Conservation (phyloP, 345 rosid species). For the Populus pruinosa region DNA sequence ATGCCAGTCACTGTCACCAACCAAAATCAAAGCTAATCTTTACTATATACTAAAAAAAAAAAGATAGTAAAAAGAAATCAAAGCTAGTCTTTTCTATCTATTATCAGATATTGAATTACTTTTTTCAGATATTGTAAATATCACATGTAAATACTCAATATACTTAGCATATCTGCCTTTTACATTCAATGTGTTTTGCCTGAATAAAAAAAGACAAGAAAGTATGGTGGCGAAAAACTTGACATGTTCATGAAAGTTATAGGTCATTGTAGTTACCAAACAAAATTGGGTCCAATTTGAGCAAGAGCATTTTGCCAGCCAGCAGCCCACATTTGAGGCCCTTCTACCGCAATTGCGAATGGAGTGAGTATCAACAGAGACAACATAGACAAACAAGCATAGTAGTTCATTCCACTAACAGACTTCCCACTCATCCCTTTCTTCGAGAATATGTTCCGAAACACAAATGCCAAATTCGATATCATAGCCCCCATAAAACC, state of each 20-base stretch:
- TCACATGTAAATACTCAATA: background rate
- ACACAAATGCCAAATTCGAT: slow-evolving; percentile 89
- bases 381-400: slow-evolving; percentile 83
- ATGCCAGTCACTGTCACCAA: background rate
- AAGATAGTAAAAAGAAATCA: background rate
- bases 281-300: slow-evolving; percentile 76
- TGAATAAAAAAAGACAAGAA: background rate
- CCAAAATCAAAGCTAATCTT: background rate
- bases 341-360: slow-evolving; percentile 91
- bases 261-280: slow-evolving; percentile 50
- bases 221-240: background rate
- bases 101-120: too few relatives aligned
- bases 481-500: slow-evolving; percentile 99
- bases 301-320: slow-evolving; percentile 81
- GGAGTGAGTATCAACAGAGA: slow-evolving; percentile 83
- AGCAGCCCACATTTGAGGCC: slow-evolving; percentile 88
- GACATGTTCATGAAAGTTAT: background rate
- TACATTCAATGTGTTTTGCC: background rate
- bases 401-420: slow-evolving; percentile 95
- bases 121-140: background rate
- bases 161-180: background rate
- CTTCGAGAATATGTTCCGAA: slow-evolving; percentile 91
- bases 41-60: background rate
- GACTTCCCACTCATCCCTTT: slow-evolving; percentile 95
- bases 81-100: too few relatives aligned